Percentiles rank a stretch among this genome's conserved stretches.
phyloP scores from a whole-genome alignment of 768 basidiomycete species.

The Lactifluus hygrophoroides region DNA sequence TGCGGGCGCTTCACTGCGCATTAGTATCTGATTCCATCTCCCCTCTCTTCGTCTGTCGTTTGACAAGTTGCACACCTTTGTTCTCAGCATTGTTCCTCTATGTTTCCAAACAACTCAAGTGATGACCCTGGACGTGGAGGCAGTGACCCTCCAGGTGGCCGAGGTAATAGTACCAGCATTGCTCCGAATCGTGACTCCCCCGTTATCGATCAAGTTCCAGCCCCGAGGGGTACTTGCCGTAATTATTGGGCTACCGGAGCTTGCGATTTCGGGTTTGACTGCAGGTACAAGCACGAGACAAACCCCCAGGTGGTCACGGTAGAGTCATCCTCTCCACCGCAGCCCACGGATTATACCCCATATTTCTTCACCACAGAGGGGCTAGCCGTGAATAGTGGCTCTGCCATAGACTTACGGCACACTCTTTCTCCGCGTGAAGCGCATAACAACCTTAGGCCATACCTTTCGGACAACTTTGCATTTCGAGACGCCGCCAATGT shows the following conservation, averaged over 20 bases:
- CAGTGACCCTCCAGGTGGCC: neutral
- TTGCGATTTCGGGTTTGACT: constrained; percentile 23
- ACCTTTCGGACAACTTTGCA: constrained; percentile 19
- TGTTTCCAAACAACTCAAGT: neutral
- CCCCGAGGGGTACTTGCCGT: constrained; percentile 22
- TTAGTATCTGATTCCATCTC: neutral
- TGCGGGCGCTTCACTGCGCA: neutral
- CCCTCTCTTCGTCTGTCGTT: neutral
- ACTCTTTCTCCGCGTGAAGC: constrained; percentile 19
- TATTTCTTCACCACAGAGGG: constrained; percentile 21
- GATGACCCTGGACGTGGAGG: neutral
- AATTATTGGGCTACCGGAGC: constrained; percentile 25
- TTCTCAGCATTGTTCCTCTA: neutral
- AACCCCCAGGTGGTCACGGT: constrained; percentile 9
- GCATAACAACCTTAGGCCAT: constrained; percentile 24
- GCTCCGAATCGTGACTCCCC: neutral
- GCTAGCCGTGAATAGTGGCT: constrained; percentile 16
- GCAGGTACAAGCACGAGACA: constrained; percentile 22
- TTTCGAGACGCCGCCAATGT: constrained; percentile 21
- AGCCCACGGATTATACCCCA: neutral
- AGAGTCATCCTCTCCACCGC: neutral
- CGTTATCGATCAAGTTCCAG: neutral
- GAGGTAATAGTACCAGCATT: constrained; percentile 3
- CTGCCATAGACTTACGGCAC: neutral
- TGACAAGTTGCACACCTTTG: neutral